Evolutionary conservation across 768 basidiomycete genomes (phyloP), one percentile per base, ranked within the genome.

Genomic region (Pulveroboletus sp.): DNA sequence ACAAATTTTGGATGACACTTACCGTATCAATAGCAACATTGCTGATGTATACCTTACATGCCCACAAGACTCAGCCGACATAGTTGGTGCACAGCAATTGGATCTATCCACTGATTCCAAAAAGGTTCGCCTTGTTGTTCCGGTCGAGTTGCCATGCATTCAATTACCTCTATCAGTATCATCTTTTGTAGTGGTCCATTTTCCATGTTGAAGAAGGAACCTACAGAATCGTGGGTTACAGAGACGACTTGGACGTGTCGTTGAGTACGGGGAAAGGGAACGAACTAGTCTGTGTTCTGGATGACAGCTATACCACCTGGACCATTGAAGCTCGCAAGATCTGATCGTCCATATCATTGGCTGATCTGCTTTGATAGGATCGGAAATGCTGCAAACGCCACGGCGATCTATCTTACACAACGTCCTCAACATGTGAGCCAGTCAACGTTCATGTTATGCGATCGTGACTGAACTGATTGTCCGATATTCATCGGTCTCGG

Each of bases 301-400:
- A 25, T 25, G 23, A 23, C 23, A 7, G 25, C 14, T 9, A 2
- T 14, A 27, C 25, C n/a, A 40, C 40, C 17, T 40, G 16, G n/a
- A 40, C 40, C 16, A 10, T 40, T n/a, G 40, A 40, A 17, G n/a
- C 40, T 27, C 40, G 40, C 5, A 25, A 25, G 17, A 25, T 10
- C 5, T 40, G 25, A 17, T 19, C 9, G 7, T n/a, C 3, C 16
- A 19, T 40, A 10, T 25, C 14, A 17, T 6, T 10, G 4, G 2
- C 3, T 27, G 14, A 27, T 25, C n/a, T 25, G 12, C 19, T n/a
- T 6, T 17, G 5, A 27, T 11, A 40, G 40, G 16, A 17, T 53
- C 14, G 49, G 52, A 25, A 50, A 50, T 32, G 31, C 40, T 38
- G 33, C 1, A 12, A 40, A 37, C 7, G 49, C 43, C 14, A 50